Base-by-base conservation (phyloP, 75 land plant species). In the Picea glauca region DNA sequence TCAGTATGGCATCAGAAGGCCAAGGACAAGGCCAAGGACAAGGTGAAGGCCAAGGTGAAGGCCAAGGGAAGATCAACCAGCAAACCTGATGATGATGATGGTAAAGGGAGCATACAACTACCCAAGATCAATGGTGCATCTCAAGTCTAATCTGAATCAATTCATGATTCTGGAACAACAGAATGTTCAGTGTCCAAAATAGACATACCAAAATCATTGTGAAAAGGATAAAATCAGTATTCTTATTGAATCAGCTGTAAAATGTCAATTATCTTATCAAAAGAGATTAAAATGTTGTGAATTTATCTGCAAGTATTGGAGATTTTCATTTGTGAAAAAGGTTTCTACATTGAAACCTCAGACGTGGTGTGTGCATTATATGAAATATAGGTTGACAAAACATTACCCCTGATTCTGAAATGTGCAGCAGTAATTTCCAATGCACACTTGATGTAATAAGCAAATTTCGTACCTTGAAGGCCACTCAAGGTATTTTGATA, bases 1-100 rank as follows among this genome's bases (percentile, higher is more conserved):
- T 26, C 13, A 0, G 82, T 46, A 3, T 91, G 93, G 93, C 86
- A 60, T 7, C 46, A 67, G 65, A 62, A 66, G 32, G 79, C 68
- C 40, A 79, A 78, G 80, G 26, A 58, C 30, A 76, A 54, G 18
- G 82, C 60, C 64, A 85, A 81, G 2, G 38, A 1, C 38, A 35
- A 38, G 40, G 40, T 75, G 9, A 80, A 58, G 67, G 77, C 76
- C n/a, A n/a, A n/a, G n/a, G n/a, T n/a, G n/a, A n/a, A n/a, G n/a
- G n/a, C n/a, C 75, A 73, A 32, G 56, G 11, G 12, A 50, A 50
- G 12, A 50, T 9, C 56, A 8, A 50, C 12, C 0, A 43, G 5
- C 23, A 70, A 40, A 43, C 9, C 50, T 70, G 26, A 43, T n/a
- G 54, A 18, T n/a, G 54, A 9, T 40, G 8, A 43, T 67, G 21